Percentiles rank a stretch among this genome's conserved stretches.
These are phyloP conservation scores for Fusarium secorum DNA, from an alignment of 2,329 filamentous ascomycete species.

Conservation along the genomic window DNA sequence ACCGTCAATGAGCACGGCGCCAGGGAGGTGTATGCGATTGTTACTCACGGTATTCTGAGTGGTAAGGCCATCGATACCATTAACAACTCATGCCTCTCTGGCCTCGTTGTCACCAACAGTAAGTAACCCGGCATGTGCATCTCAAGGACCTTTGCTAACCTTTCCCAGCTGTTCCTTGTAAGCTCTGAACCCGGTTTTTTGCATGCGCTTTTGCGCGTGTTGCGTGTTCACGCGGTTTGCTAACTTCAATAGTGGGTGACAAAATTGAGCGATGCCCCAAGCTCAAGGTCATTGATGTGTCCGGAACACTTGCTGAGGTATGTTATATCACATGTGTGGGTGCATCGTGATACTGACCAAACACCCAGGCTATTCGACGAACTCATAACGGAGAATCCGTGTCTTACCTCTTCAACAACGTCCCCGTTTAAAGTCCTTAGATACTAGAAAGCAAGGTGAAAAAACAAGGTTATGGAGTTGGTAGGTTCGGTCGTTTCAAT, in stretches of 20 bases:
- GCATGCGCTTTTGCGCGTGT: neutral
- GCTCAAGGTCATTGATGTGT: slow-evolving; percentile 91
- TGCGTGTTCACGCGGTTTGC: neutral
- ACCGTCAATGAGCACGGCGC: slow-evolving; percentile 89
- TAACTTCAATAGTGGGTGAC: slow-evolving; percentile 62
- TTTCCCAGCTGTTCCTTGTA: slow-evolving; percentile 48
- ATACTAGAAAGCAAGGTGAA: slow-evolving; percentile 12
- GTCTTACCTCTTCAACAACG: slow-evolving; percentile 73
- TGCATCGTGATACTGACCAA: slow-evolving; percentile 7
- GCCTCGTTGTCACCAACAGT: slow-evolving; percentile 89
- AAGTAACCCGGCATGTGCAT: slow-evolving; percentile 35
- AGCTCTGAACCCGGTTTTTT: slow-evolving; percentile 3
- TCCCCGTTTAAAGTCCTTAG: slow-evolving; percentile 54
- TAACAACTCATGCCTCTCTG: slow-evolving; percentile 78
- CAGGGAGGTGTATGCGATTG: slow-evolving; percentile 88
- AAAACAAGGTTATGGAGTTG: slow-evolving; percentile 38
- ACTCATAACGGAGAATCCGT: slow-evolving; percentile 73
- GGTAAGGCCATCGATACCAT: slow-evolving; percentile 88
- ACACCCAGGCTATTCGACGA: slow-evolving; percentile 67
- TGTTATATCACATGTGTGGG: neutral
- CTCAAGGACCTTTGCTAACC: slow-evolving; percentile 34
- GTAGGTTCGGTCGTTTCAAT: slow-evolving; percentile 22
- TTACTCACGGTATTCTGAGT: slow-evolving; percentile 91
- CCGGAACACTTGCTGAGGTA: slow-evolving; percentile 76
- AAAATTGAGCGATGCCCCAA: slow-evolving; percentile 81